Evolutionary conservation across 192 early-diverging fungal genomes (phyloP).

Genomic region (Entomortierella lignicola): DNA sequence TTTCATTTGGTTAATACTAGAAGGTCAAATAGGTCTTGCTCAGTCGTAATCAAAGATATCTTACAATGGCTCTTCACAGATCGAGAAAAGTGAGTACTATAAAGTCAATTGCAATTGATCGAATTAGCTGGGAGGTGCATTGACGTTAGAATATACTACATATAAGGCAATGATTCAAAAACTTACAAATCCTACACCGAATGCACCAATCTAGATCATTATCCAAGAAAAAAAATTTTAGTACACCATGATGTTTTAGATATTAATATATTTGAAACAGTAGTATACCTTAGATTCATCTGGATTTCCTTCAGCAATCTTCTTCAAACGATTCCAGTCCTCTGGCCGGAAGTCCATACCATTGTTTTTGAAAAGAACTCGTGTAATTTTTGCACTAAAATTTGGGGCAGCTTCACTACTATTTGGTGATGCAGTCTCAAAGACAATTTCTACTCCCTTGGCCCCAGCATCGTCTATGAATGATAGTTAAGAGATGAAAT

Average conservation of each 20-base stretch:
- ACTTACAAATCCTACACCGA: conserved; percentile 47
- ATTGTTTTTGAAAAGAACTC: conserved; percentile 83
- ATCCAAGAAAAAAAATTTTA: background rate
- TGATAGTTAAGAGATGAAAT: conserved; percentile 20
- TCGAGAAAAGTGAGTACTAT: conserved; percentile 91
- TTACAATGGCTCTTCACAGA: conserved; percentile 91
- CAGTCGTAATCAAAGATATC: conserved; percentile 9
- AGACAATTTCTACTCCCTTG: conserved; percentile 66
- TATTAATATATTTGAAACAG: background rate
- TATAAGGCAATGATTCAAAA: background rate
- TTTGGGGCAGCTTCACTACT: conserved; percentile 47
- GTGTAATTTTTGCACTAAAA: conserved; percentile 56
- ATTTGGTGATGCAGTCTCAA: conserved; percentile 61
- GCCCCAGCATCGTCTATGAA: conserved; percentile 79
- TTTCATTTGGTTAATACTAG: background rate
- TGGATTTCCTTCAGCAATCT: conserved; percentile 94
- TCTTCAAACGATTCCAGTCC: conserved; percentile 84
- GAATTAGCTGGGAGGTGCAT: no score
- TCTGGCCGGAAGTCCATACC: conserved; percentile 82
- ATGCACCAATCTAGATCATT: conserved; percentile 41
- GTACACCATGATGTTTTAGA: background rate
- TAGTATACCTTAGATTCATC: conserved; percentile 65
- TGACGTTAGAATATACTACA: no score
- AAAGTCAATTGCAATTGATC: no score
- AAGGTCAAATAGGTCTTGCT: background rate